Percentiles rank a stretch among this genome's conserved stretches.
phyloP scores from a whole-genome alignment of 345 rosid species.

The Camelina neglecta region DNA sequence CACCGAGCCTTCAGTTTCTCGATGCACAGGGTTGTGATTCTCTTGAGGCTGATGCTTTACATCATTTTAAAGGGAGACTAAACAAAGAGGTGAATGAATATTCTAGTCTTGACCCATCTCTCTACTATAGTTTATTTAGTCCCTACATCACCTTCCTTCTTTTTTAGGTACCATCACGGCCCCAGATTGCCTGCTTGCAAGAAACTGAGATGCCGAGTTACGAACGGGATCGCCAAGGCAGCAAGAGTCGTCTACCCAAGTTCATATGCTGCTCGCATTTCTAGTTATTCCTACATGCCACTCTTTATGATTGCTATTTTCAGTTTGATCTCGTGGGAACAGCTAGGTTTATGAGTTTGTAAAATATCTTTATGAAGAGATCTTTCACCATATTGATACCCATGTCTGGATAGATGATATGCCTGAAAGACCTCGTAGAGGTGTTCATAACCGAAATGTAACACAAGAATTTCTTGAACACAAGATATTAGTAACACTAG shows the following conservation, averaged over 20 bases:
- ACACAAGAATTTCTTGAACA: background rate
- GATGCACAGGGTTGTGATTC: conserved; percentile 26
- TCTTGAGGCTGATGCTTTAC: conserved; percentile 6
- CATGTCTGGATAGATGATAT: too few species aligned
- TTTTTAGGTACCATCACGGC: background rate
- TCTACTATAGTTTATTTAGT: background rate
- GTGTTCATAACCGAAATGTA: background rate
- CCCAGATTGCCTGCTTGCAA: background rate
- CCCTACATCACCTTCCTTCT: background rate
- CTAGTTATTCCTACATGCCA: background rate
- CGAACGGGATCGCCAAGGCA: background rate
- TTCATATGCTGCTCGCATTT: conserved; percentile 6
- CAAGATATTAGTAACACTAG: too few species aligned
- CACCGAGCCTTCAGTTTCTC: conserved; percentile 21
- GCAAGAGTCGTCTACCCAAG: background rate
- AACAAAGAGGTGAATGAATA: background rate
- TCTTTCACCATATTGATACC: background rate
- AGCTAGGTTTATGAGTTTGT: background rate
- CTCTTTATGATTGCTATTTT: background rate
- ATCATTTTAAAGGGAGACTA: background rate
- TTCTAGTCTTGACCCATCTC: background rate
- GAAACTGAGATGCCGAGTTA: conserved; percentile 4
- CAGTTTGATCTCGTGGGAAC: background rate
- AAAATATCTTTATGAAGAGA: background rate
- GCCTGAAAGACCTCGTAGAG: background rate